Evolutionary conservation across 2,329 filamentous ascomycete genomes (phyloP), one percentile per base, ranked within the genome.

Genomic region (Cladosporium sp.): DNA sequence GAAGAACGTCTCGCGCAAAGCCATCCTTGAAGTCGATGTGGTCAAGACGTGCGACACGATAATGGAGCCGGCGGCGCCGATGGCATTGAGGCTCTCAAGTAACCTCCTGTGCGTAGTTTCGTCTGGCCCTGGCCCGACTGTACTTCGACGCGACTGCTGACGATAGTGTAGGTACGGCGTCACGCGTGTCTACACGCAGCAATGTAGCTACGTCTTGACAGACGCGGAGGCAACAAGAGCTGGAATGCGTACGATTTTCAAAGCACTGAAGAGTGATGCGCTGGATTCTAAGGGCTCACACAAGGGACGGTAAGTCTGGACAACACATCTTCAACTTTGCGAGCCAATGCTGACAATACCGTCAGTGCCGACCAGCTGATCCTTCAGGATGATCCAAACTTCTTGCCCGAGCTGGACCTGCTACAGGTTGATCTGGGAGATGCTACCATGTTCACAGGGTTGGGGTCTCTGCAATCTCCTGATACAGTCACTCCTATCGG

Each of bases 1-100:
- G 36, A 88, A 85, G 65, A 91, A 86, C 66, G 78, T 99, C 65
- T 90, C 87, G 7, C 85, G 89, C 49, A 96, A 94, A 71, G 88
- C 90, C 8, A 96, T 99, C 59, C 84, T 93, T 59, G 85, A 90
- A 15, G 94, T 99, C 64, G 83, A 97, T 67, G 86, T 99, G 24
- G 81, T 85, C 35, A 91, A 89, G 68, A 92, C 94, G 58, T 97
- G 93, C 72, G 81, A 87, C 62, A 94, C 88, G n/a, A 96, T 99
- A 70, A 83, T 90, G 36, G 81, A 90, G 57, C 91, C 89, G 66
- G 89, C 87, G 5, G 90, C 89, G 1, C 94, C 94, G 2, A 87
- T 99, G 75, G 93, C 94, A 4, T 75, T 99, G 62, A 87, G 94
- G 35, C 82, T 99, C 20, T 93, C 97, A 70, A 89, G 91, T 15